Base-by-base conservation (phyloP, 2,329 filamentous ascomycete species). In the Fusarium fracticaudum region DNA sequence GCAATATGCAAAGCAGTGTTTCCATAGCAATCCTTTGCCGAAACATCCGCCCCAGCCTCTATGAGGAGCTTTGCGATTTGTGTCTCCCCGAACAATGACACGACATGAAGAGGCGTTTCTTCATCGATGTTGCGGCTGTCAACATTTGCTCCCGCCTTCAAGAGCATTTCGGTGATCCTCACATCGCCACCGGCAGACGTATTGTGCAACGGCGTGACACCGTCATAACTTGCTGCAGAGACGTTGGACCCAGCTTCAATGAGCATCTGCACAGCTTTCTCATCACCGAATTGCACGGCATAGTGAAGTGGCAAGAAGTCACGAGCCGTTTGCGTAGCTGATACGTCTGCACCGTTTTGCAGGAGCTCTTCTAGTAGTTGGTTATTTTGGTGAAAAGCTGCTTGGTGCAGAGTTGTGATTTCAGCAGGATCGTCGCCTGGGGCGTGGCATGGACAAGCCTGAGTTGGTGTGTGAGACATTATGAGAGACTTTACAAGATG, bases 401-500 rank as follows among this genome's bases (percentile, higher is more conserved):
- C 58, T 54, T 60, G 58, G 13, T 60, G 58, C 4, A 54, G 13
- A 26, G 24, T 60, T 22, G 35, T 41, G 5, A 60, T 33, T 6
- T 33, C 20, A 1, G 13, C 1, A 10, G 48, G 58, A 24, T 33
- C 41, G 1, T 18, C 26, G 8, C 26, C 26, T 6, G 35, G 2
- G 17, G 9, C 26, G 5, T 60, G 58, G 18, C 58, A 60, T 33
- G 58, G 58, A 33, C 45, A 60, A 6, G 26, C 9, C 5, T 29
- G 22, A 0, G 0, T 51, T 7, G 3, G 6, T 15, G 20, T 4
- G 7, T 22, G 17, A 35, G 58, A 35, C 58, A 60, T 60, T 17
- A 6, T n/a, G 8, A 18, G 6, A 1, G 8, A 24, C 1, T n/a
- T 18, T 13, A 0, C 0, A 13, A 18, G 18, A n/a, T n/a, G 5